These are phyloP conservation scores for Malus orientalis DNA, from an alignment of 306 rosid species.

Conservation along the genomic window DNA sequence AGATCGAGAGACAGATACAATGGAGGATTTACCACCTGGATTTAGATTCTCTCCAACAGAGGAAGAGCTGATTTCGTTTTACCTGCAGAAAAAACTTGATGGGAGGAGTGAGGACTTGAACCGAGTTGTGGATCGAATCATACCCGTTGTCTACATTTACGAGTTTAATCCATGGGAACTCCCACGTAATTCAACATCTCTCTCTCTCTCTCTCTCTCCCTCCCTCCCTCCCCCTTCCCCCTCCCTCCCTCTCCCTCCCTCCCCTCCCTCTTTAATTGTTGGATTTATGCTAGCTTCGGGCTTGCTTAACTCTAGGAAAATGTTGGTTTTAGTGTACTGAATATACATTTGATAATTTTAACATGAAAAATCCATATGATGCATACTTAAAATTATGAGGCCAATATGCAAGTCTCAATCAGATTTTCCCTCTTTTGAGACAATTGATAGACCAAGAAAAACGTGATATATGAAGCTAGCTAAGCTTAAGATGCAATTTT, in stretches of 20 bases:
- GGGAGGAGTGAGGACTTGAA: slow-evolving; percentile 34
- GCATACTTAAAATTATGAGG: too few relatives aligned
- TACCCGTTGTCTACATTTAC: slow-evolving; percentile 60
- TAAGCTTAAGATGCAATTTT: not conserved
- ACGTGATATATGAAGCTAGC: not conserved
- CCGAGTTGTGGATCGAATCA: slow-evolving; percentile 33
- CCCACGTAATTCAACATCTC: slow-evolving; percentile 49
- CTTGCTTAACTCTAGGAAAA: not conserved
- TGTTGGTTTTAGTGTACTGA: too few relatives aligned
- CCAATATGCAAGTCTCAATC: too few relatives aligned
- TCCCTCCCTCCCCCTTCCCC: rapidly evolving
- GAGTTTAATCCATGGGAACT: slow-evolving; percentile 63
- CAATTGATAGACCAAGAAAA: too few relatives aligned
- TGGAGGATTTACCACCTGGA: slow-evolving; percentile 63
- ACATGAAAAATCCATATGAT: too few relatives aligned
- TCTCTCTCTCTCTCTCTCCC: not conserved
- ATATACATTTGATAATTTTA: too few relatives aligned
- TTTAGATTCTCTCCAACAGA: slow-evolving; percentile 85
- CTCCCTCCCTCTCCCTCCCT: too few relatives aligned
- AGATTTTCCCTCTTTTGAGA: too few relatives aligned
- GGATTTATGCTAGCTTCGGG: not conserved
- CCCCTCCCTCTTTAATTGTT: too few relatives aligned
- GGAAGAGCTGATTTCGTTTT: slow-evolving; percentile 67
- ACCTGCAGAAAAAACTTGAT: slow-evolving; percentile 54
- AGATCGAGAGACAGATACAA: not conserved